Evolutionary conservation across 345 rosid species (phyloP).

Genomic region (Euphorbia peplus): DNA sequence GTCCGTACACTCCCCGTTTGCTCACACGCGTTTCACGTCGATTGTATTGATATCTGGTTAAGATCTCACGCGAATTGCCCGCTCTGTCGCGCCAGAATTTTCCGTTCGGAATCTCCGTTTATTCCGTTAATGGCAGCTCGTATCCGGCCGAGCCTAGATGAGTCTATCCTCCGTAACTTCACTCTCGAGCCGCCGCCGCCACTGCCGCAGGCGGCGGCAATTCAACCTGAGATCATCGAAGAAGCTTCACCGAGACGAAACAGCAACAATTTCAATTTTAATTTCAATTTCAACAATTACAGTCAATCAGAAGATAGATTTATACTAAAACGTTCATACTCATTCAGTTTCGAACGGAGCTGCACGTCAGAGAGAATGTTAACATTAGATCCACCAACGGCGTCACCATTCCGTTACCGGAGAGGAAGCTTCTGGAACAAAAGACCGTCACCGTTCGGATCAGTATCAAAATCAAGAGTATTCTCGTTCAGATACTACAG

Average conservation of each 20-base stretch:
- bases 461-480: constrained; percentile 62
- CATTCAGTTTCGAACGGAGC: constrained; percentile 80
- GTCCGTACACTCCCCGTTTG: constrained; percentile 83
- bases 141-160: constrained; percentile 78
- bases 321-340: constrained; percentile 68
- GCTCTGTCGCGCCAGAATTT: constrained; percentile 75
- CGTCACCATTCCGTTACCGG: constrained; percentile 76
- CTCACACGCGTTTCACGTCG: constrained; percentile 85
- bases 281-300: constrained; percentile 2
- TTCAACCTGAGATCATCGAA: constrained; percentile 59
- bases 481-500: constrained; percentile 69
- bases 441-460: constrained; percentile 82
- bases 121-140: constrained; percentile 85
- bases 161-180: constrained; percentile 31
- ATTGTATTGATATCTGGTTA: constrained; percentile 89
- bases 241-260: constrained; percentile 42
- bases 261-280: constrained; percentile 9
- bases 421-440: constrained; percentile 80
- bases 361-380: constrained; percentile 58
- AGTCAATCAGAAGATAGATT: constrained; percentile 45
- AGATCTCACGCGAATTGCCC: constrained; percentile 93
- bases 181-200: constrained; percentile 31
- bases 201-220: too few relatives aligned
- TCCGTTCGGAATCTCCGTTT: constrained; percentile 60
- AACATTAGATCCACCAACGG: constrained; percentile 63